Evolutionary conservation across 495 filamentous ascomycete genomes (phyloP).

Genomic region (Penicillium desertorum): DNA sequence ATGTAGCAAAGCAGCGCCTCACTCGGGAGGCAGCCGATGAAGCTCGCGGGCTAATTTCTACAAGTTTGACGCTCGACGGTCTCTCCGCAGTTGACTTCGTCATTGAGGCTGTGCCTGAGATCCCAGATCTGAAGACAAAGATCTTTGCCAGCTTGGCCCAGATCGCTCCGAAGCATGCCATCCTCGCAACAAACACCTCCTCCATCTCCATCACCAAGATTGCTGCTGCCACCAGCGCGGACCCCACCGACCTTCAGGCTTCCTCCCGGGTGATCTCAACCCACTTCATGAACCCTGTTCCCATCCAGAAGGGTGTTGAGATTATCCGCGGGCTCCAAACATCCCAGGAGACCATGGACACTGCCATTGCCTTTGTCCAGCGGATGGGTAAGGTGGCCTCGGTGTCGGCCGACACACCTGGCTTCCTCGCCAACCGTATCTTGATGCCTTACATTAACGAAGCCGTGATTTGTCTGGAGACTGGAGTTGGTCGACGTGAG

Average conservation of each 20-base stretch:
- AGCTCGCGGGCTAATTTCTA: conserved; percentile 62
- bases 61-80: conserved; percentile 72
- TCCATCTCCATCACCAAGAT: conserved; percentile 97
- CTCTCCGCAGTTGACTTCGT: conserved; percentile 91
- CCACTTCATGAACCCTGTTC: conserved; percentile 99
- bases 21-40: conserved; percentile 74
- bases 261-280: conserved; percentile 89
- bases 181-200: conserved; percentile 95
- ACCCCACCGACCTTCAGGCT: conserved; percentile 75
- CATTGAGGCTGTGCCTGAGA: conserved; percentile 97
- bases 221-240: conserved; percentile 74
- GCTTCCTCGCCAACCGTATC: conserved; percentile 95
- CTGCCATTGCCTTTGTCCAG: conserved; percentile 82
- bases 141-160: conserved; percentile 86
- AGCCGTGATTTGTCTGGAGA: conserved; percentile 94
- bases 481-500: conserved; percentile 79
- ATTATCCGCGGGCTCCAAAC: conserved; percentile 95
- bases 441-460: conserved; percentile 99
- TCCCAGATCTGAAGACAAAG: conserved; percentile 76
- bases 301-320: conserved; percentile 95
- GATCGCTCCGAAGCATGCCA: conserved; percentile 80
- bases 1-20: conserved; percentile 80
- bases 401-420: conserved; percentile 82
- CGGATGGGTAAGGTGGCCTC: conserved; percentile 92
- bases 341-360: conserved; percentile 72